These are phyloP conservation scores for Closterium sp. DNA, from an alignment of 139 green algal genomes.

Conservation along the genomic window DNA sequence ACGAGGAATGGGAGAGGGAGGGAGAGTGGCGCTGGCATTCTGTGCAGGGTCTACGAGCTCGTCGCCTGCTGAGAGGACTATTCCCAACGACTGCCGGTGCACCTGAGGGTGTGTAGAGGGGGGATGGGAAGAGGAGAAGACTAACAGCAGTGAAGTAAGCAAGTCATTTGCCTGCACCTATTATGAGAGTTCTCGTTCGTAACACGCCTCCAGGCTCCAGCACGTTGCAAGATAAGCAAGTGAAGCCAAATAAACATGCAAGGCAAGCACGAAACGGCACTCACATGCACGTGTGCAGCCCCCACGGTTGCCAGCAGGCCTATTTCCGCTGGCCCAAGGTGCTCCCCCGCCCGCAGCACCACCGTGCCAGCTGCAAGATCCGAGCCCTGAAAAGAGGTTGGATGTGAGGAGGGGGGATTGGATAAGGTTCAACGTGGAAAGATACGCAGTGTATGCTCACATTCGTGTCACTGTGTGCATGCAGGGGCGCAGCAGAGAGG, in stretches of 20 bases:
- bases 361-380: conserved; percentile 57
- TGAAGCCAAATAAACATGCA: too few species aligned
- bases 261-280: too few species aligned
- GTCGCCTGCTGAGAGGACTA: conserved; percentile 84
- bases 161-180: too few species aligned
- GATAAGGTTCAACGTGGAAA: not conserved
- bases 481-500: not conserved
- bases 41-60: conserved; percentile 64
- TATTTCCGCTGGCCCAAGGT: conserved; percentile 77
- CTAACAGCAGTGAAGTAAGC: too few species aligned
- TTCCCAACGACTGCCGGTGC: conserved; percentile 57
- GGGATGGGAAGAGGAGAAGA: too few species aligned
- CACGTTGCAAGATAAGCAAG: too few species aligned
- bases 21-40: conserved; percentile 1
- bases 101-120: conserved; percentile 8
- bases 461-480: not conserved
- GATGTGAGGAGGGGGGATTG: too few species aligned
- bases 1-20: not conserved
- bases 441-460: not conserved
- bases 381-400: conserved; percentile 28
- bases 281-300: conserved; percentile 57
- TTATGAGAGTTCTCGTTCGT: too few species aligned
- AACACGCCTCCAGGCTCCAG: too few species aligned
- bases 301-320: conserved; percentile 89
- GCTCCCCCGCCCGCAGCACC: conserved; percentile 71